Conservation (phyloP, 768 basidiomycete genomes). For the Xerocomus spinulosus region DNA sequence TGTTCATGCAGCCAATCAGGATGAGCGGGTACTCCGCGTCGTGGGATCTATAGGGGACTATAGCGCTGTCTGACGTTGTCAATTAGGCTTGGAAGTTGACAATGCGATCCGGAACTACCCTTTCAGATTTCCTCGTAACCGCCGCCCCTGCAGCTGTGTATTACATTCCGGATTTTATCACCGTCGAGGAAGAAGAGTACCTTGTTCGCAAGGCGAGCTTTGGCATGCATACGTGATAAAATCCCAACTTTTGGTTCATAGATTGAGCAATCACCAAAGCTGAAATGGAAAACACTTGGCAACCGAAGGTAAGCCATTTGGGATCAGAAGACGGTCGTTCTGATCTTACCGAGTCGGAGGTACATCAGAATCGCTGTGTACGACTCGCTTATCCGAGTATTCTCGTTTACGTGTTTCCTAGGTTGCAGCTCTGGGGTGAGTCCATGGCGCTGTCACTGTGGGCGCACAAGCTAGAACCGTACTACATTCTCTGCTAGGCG, state of each 20-base stretch:
- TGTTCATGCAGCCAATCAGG: neutral
- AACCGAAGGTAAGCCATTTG: constrained; percentile 8
- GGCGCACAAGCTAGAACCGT: too few species aligned
- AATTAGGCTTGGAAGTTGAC: constrained; percentile 3
- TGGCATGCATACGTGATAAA: neutral
- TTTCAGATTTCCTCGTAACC: constrained; percentile 11
- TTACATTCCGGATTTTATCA: constrained; percentile 77
- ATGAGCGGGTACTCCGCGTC: constrained; percentile 8
- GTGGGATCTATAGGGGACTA: constrained; percentile 12
- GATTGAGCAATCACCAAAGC: constrained; percentile 76
- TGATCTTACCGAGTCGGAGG: neutral
- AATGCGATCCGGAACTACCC: constrained; percentile 12
- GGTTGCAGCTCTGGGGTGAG: constrained; percentile 72
- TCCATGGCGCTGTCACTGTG: too few species aligned
- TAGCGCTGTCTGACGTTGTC: neutral
- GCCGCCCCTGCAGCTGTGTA: constrained; percentile 40
- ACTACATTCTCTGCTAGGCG: constrained; percentile 42
- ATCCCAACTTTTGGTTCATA: constrained; percentile 28
- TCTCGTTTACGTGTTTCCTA: constrained; percentile 25
- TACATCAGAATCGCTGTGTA: neutral
- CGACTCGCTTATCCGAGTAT: constrained; percentile 1
- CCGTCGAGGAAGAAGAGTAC: constrained; percentile 72
- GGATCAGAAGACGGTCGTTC: neutral
- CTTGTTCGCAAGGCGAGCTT: constrained; percentile 65
- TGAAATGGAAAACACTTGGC: constrained; percentile 68